These are phyloP conservation scores for Pythium dissotocum DNA, from an alignment of 352 stramenopile species.

Conservation along the genomic window DNA sequence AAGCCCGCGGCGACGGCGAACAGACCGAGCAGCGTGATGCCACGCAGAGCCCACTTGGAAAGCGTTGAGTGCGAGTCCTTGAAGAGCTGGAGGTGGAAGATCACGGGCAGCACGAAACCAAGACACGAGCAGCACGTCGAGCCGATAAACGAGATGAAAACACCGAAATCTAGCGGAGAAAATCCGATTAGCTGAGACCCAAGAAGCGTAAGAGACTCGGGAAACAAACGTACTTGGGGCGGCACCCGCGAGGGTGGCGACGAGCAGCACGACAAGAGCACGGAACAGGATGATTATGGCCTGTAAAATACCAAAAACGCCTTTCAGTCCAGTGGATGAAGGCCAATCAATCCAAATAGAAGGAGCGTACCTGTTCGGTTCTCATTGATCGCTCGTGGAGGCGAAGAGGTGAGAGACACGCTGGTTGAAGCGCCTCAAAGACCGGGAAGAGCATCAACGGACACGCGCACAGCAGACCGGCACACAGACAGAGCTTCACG, in stretches of 20 bases:
- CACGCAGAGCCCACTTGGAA: conserved; percentile 7
- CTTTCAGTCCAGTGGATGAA: not conserved
- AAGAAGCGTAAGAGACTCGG: not conserved
- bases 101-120: conserved; percentile 70
- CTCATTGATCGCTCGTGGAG: not conserved
- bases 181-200: too few species aligned
- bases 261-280: conserved; percentile 43
- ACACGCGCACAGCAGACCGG: conserved; percentile 78
- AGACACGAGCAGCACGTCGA: conserved; percentile 74
- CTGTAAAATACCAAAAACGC: conserved; percentile 3
- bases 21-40: conserved; percentile 24
- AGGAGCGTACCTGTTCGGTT: conserved; percentile 8
- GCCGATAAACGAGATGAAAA: conserved; percentile 77
- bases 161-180: conserved; percentile 57
- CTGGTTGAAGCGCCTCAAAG: conserved; percentile 43
- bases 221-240: conserved; percentile 25
- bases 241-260: conserved; percentile 22
- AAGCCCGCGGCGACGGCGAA: conserved; percentile 27
- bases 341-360: too few species aligned
- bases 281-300: conserved; percentile 33
- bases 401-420: conserved; percentile 17
- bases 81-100: conserved; percentile 67
- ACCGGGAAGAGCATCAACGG: conserved; percentile 89
- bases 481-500: conserved; percentile 75
- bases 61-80: conserved; percentile 12